phyloP scores from a whole-genome alignment of 1,284 basidiomycete genomes.

The Mrakiaceae sp. region DNA sequence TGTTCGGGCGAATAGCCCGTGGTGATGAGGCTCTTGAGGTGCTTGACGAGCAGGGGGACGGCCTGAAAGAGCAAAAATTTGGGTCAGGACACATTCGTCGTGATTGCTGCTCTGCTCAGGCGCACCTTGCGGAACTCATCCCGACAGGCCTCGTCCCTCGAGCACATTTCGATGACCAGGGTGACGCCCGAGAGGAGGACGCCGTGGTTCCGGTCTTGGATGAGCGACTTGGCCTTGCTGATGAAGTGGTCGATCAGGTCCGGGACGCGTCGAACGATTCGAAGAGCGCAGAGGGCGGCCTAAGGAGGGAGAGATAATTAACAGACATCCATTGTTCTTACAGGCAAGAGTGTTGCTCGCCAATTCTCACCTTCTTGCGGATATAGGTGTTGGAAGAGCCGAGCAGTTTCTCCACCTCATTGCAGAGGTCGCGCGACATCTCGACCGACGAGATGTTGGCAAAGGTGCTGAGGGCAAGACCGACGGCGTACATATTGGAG shows the following conservation, averaged over 20 bases:
- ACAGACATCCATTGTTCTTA: not conserved
- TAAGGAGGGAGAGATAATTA: conserved; percentile 30
- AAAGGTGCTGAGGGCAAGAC: conserved; percentile 93
- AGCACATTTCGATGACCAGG: conserved; percentile 89
- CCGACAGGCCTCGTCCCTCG: conserved; percentile 58
- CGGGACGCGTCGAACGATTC: conserved; percentile 92
- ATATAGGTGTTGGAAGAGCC: conserved; percentile 98
- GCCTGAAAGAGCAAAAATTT: conserved; percentile 43
- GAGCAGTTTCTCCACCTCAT: conserved; percentile 94
- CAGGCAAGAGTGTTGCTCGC: not conserved
- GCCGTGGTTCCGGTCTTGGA: conserved; percentile 94
- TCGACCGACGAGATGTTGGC: conserved; percentile 98
- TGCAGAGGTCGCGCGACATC: conserved; percentile 91
- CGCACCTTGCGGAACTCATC: conserved; percentile 78
- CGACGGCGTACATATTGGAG: conserved; percentile 98
- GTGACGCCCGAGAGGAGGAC: conserved; percentile 89
- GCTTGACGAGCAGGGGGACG: conserved; percentile 84
- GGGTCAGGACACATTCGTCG: not conserved
- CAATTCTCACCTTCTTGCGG: conserved; percentile 72
- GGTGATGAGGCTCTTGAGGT: conserved; percentile 88
- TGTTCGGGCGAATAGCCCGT: conserved; percentile 98
- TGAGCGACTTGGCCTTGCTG: conserved; percentile 72
- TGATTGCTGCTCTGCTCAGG: not conserved
- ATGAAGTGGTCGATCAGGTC: conserved; percentile 92
- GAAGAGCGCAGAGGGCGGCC: conserved; percentile 93